These are phyloP conservation scores for Umbellularia californica DNA, from an alignment of 164 flowering plant genomes.

Conservation along the genomic window DNA sequence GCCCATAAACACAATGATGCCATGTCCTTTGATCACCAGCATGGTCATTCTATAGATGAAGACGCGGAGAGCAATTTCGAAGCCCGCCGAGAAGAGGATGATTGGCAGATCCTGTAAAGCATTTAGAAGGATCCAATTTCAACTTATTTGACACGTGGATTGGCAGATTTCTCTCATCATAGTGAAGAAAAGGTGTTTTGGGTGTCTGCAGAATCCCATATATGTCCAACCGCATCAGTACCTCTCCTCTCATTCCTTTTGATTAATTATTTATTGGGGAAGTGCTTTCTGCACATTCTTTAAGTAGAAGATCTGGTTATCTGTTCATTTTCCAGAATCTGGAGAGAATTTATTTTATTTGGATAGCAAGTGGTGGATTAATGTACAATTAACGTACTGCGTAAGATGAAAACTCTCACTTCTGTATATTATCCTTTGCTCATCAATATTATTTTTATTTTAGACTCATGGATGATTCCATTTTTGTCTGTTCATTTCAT, in stretches of 20 bases:
- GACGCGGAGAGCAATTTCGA: constrained; percentile 18
- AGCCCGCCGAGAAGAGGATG: constrained; percentile 48
- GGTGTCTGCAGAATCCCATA: neutral
- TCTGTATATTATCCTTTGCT: no score
- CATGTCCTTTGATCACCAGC: constrained; percentile 2
- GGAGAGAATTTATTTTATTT: neutral
- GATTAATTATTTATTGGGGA: neutral
- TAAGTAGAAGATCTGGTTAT: neutral
- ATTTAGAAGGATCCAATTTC: neutral
- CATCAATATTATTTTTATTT: no score
- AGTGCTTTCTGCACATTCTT: neutral
- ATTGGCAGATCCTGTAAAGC: constrained; percentile 79
- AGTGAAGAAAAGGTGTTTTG: neutral
- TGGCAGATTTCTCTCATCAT: neutral
- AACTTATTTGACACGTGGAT: neutral
- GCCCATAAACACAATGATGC: constrained; percentile 17
- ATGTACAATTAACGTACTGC: no score
- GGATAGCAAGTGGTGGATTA: neutral
- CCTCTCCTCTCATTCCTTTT: neutral
- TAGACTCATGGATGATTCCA: no score
- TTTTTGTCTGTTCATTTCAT: no score
- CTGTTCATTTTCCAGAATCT: neutral
- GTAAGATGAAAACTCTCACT: no score
- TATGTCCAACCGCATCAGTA: neutral
- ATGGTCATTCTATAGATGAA: constrained; percentile 28